Conservation (phyloP, 1,139 yeast species). For the Neolecta irregularis region DNA sequence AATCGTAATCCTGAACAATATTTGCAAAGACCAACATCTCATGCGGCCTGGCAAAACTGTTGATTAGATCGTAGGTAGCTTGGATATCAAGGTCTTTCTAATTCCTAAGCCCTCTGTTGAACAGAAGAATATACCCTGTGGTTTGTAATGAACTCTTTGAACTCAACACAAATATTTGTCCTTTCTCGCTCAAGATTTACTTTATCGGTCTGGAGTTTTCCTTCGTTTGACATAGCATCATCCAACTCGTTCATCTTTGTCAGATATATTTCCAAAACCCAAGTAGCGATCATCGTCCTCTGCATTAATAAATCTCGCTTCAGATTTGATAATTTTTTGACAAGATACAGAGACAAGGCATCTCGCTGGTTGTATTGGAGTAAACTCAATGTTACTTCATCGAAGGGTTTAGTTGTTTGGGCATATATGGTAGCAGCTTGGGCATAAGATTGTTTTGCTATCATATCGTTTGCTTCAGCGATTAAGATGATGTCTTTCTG, state of each 20-base stretch:
- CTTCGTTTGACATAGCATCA: conserved; percentile 23
- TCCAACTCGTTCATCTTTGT: conserved; percentile 36
- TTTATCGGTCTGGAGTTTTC: conserved; percentile 17
- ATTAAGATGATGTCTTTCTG: conserved; percentile 41
- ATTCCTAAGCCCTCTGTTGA: neutral
- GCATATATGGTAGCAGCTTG: conserved; percentile 56
- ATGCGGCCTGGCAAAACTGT: conserved; percentile 46
- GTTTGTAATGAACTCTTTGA: conserved; percentile 38
- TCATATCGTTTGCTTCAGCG: conserved; percentile 47
- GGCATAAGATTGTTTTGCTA: conserved; percentile 24
- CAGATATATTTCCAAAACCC: conserved; percentile 62
- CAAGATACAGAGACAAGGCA: conserved; percentile 44
- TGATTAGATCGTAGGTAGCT: conserved; percentile 58
- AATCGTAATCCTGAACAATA: conserved; percentile 49
- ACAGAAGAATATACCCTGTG: conserved; percentile 23
- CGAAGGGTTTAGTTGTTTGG: conserved; percentile 50
- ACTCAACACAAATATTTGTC: conserved; percentile 23
- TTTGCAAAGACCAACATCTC: conserved; percentile 58
- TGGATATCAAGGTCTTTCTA: conserved; percentile 37
- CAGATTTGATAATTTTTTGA: conserved; percentile 34
- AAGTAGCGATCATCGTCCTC: conserved; percentile 49
- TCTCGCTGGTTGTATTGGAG: conserved; percentile 32
- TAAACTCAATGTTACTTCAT: conserved; percentile 49
- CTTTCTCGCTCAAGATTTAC: conserved; percentile 7
- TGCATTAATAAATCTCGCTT: conserved; percentile 35